phyloP scores from a whole-genome alignment of 352 stramenopile species.

The Pythium dissimile region DNA sequence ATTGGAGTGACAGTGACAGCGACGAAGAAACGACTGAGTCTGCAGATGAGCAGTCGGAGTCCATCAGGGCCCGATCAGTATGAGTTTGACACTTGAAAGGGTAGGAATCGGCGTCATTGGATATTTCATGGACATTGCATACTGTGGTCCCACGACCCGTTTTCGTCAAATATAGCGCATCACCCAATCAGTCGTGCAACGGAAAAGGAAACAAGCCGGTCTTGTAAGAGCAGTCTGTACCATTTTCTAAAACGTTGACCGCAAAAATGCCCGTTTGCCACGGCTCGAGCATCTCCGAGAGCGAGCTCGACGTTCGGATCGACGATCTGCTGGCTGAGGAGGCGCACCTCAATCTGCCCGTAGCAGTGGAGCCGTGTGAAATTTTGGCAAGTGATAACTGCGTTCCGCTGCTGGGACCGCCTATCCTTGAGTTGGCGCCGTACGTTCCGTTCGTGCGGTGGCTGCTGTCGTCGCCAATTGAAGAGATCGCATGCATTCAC shows the following conservation, averaged over 20 bases:
- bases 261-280: no score
- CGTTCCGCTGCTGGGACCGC: slow-evolving; percentile 23
- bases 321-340: slow-evolving; percentile 10
- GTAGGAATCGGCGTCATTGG: no score
- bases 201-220: no score
- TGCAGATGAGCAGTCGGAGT: slow-evolving; percentile 17
- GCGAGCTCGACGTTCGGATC: slow-evolving; percentile 9
- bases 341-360: slow-evolving; percentile 3
- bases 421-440: slow-evolving; percentile 30
- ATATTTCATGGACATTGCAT: no score
- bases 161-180: not conserved
- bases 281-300: not conserved
- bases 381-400: not conserved
- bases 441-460: slow-evolving; percentile 63
- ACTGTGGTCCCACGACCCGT: no score
- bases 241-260: no score
- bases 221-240: not conserved
- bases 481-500: slow-evolving; percentile 40
- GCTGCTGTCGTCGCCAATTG: slow-evolving; percentile 40
- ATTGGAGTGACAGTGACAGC: slow-evolving; percentile 19
- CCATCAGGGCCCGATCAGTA: slow-evolving; percentile 1
- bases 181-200: not conserved
- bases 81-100: no score
- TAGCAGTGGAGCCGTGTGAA: not conserved
- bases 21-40: slow-evolving; percentile 20